Conservation (phyloP, 2,329 filamentous ascomycete species). For the Cyphellophora europaea region DNA sequence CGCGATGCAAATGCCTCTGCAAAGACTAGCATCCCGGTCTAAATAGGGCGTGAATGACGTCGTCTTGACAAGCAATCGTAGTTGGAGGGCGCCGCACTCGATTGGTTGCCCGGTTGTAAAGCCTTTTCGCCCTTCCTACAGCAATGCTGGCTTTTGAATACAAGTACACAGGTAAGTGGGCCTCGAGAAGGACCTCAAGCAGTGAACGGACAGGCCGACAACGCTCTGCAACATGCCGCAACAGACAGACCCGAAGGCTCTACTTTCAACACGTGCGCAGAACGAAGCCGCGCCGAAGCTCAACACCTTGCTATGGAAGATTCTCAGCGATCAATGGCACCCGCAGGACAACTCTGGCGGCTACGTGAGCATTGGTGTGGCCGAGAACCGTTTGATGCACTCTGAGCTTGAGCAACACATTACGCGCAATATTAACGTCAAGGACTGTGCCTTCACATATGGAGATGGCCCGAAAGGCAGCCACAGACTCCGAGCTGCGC, state of each 20-base stretch:
- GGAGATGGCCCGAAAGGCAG: constrained; percentile 27
- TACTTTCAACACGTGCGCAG: neutral
- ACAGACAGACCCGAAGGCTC: neutral
- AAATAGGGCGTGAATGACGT: too few relatives aligned
- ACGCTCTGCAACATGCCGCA: neutral
- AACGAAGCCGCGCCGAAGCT: neutral
- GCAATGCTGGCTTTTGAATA: too few relatives aligned
- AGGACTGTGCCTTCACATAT: constrained; percentile 24
- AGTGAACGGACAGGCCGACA: too few relatives aligned
- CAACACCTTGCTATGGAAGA: constrained; percentile 29
- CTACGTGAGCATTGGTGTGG: constrained; percentile 42
- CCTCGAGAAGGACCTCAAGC: too few relatives aligned
- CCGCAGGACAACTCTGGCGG: constrained; percentile 34
- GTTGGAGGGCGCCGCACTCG: too few relatives aligned
- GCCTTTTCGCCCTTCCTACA: too few relatives aligned
- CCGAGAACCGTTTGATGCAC: constrained; percentile 47
- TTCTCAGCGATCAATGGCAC: constrained; percentile 37
- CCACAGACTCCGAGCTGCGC: constrained; percentile 17
- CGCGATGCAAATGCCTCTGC: too few relatives aligned
- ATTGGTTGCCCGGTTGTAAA: too few relatives aligned
- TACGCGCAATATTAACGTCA: constrained; percentile 28
- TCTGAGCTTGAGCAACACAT: constrained; percentile 32
- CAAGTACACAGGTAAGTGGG: too few relatives aligned
- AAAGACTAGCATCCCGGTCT: too few relatives aligned
- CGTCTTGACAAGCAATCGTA: too few relatives aligned